A percentile compares a stretch with the other conserved stretches of the same genome.
Evolutionary conservation across 176 grass and related monocot species (phyloP).

Genomic region (Elymus sibiricus): DNA sequence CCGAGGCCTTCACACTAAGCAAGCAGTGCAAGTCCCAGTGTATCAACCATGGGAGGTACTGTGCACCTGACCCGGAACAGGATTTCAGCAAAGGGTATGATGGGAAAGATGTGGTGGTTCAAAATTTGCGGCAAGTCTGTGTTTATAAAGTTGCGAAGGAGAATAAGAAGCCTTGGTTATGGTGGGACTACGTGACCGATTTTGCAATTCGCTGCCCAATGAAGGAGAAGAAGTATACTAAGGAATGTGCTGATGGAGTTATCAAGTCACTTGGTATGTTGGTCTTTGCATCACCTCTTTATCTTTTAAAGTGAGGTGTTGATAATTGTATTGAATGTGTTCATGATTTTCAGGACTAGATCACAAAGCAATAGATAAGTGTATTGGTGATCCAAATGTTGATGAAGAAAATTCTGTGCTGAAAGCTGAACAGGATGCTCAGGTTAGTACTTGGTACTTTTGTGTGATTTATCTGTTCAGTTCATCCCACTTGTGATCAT

Average conservation of each 20-base stretch:
- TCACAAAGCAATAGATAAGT: slow-evolving; percentile 80
- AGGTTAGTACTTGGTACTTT: slow-evolving; percentile 52
- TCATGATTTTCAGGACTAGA: slow-evolving; percentile 43
- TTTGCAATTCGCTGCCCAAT: slow-evolving; percentile 83
- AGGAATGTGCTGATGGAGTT: slow-evolving; percentile 76
- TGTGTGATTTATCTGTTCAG: slow-evolving; percentile 1
- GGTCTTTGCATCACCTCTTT: not conserved
- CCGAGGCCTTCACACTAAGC: slow-evolving; percentile 76
- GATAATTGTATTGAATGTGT: not conserved
- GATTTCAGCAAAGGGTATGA: slow-evolving; percentile 96
- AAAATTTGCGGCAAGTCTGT: slow-evolving; percentile 83
- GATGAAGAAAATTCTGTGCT: slow-evolving; percentile 84
- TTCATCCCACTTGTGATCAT: slow-evolving; percentile 17
- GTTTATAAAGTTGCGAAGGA: slow-evolving; percentile 76
- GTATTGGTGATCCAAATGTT: slow-evolving; percentile 73
- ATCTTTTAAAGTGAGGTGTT: not conserved
- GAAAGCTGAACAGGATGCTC: slow-evolving; percentile 89
- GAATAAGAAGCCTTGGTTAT: slow-evolving; percentile 71
- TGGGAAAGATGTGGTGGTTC: slow-evolving; percentile 90
- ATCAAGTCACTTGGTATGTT: slow-evolving; percentile 86
- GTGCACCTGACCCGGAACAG: slow-evolving; percentile 85
- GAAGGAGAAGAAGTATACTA: slow-evolving; percentile 92
- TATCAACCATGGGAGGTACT: slow-evolving; percentile 85
- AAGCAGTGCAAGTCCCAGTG: slow-evolving; percentile 94
- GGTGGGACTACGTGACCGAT: slow-evolving; percentile 95